Base-by-base conservation (phyloP, 2,329 filamentous ascomycete species). In the Botrytis byssoidea region DNA sequence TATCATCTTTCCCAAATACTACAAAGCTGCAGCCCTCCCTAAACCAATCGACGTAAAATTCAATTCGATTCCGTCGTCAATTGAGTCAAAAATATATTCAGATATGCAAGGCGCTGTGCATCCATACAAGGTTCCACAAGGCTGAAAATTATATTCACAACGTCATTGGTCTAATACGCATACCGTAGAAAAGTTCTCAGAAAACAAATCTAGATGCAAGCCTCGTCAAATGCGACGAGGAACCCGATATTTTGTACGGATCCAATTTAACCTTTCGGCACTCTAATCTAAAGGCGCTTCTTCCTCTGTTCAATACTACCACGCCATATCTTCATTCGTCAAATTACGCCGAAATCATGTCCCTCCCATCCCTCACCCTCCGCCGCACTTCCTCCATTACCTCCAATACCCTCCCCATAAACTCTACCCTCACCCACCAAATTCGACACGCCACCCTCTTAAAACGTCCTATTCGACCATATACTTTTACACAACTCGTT, bases 401-500 rank as follows among this genome's bases (percentile, higher is more conserved):
- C 42, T 70, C 32, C 9, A 35, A 59, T 18, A 44, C 46, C 42
- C 64, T 35, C 16, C 37, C 60, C 9, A 63, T 51, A 67, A 61
- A 40, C 59, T 60, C 57, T 14, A 40, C 63, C 29, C 60, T 40
- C 29, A 42, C 67, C 10, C 74, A 76, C 67, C 79, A 81, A 77
- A 72, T 77, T 65, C 91, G 94, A 75, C 90, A 94, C 82, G 96
- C 96, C 70, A 94, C 93, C 37, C 92, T 97, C 76, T 89, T 98
- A 81, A 88, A 88, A 75, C 93, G 96, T 25, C 94, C 94, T n/a
- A 92, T 94, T 81, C 90, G 95, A 9, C 95, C 96, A 60, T 98
- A 98, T 87, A 93, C 92, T 78, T 98, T 98, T 87, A 98, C 95
- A n/a, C 96, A 99, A 84, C 75, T 99, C 75, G 87, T 99, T 78